phyloP scores from a whole-genome alignment of 2,329 filamentous ascomycete species.

The Triangularia setosa region DNA sequence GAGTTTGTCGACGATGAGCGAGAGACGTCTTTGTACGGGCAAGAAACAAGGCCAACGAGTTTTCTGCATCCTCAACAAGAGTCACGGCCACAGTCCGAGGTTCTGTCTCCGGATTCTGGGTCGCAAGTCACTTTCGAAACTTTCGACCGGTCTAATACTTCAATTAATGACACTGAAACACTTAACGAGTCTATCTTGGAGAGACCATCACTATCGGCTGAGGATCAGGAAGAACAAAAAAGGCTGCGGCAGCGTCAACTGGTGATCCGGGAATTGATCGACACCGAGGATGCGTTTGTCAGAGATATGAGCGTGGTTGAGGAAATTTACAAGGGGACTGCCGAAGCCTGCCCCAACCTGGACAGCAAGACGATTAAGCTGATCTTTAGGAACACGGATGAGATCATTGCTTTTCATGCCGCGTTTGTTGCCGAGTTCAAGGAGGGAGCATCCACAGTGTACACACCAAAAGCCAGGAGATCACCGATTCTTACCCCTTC shows the following conservation, averaged over 20 bases:
- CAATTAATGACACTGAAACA: conserved; percentile 18
- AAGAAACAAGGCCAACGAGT: conserved; percentile 41
- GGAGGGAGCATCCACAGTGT: conserved; percentile 72
- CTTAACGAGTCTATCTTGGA: conserved; percentile 11
- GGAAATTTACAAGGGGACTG: conserved; percentile 95
- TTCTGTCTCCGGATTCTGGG: conserved; percentile 43
- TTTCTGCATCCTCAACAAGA: conserved; percentile 41
- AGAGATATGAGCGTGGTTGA: conserved; percentile 96
- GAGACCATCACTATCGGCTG: conserved; percentile 25
- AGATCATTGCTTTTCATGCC: conserved; percentile 83
- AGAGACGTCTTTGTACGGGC: conserved; percentile 39
- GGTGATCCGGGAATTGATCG: conserved; percentile 85
- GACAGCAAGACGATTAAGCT: conserved; percentile 80
- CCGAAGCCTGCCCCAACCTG: conserved; percentile 73
- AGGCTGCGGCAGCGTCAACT: conserved; percentile 77
- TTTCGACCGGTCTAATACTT: conserved; percentile 31
- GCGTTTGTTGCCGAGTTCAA: conserved; percentile 76
- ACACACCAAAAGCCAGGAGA: conserved; percentile 57
- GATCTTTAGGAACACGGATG: conserved; percentile 88
- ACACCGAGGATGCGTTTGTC: conserved; percentile 87
- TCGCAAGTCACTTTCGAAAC: conserved; percentile 43
- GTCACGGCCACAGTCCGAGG: conserved; percentile 45
- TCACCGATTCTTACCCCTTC: conserved; percentile 41
- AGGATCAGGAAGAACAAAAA: conserved; percentile 56
- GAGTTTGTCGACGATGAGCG: conserved; percentile 29